Percentiles rank a stretch among this genome's conserved stretches.
Evolutionary conservation across 768 basidiomycete species (phyloP).

Genomic region (Leccinum rimulosum): DNA sequence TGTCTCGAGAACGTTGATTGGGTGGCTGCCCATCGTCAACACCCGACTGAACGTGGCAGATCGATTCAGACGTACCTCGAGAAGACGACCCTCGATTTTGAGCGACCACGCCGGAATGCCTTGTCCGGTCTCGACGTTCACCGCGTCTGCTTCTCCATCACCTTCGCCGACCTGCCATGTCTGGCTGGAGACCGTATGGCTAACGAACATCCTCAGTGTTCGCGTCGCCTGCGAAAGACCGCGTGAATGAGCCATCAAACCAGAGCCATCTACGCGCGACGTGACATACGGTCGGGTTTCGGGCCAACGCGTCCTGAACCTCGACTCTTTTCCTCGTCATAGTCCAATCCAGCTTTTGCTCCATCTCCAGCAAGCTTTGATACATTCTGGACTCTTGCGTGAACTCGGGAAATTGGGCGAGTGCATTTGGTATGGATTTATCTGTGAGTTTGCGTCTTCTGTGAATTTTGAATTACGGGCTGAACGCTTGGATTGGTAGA

Average conservation of each 20-base stretch:
- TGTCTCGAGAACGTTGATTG: conserved; percentile 64
- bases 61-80: conserved; percentile 55
- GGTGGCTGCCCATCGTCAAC: conserved; percentile 39
- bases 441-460: conserved; percentile 81
- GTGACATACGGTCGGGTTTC: conserved; percentile 55
- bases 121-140: conserved; percentile 77
- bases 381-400: conserved; percentile 85
- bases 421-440: conserved; percentile 72
- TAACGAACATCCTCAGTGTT: conserved; percentile 81
- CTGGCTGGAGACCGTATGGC: conserved; percentile 84
- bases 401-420: conserved; percentile 72
- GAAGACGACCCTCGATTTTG: conserved; percentile 80
- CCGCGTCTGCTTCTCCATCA: conserved; percentile 34
- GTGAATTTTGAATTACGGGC: neutral
- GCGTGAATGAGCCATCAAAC: conserved; percentile 2
- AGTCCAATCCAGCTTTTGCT: conserved; percentile 92
- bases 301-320: conserved; percentile 82
- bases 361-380: conserved; percentile 81
- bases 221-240: conserved; percentile 62
- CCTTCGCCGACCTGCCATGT: conserved; percentile 68
- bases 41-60: neutral
- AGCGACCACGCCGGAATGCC: conserved; percentile 89
- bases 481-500: neutral
- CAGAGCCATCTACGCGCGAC: neutral
- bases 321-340: conserved; percentile 88